Conservation (phyloP, 192 early-diverging fungal species). For the Ambispora gerdemannii region DNA sequence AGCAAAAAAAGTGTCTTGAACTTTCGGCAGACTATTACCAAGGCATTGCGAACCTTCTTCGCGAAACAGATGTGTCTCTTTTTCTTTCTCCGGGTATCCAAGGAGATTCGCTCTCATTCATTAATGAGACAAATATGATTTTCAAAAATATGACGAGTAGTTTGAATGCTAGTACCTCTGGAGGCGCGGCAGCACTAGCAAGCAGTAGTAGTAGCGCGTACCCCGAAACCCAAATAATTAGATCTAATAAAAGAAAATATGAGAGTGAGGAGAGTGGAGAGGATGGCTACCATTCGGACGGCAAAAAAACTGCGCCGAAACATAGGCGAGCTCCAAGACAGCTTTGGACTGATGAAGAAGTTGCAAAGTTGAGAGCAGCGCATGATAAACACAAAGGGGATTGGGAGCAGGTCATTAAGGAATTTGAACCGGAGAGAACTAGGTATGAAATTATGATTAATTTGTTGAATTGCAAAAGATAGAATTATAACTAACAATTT, state of each 20-base stretch:
- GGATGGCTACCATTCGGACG: background rate
- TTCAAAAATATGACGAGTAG: constrained; percentile 8
- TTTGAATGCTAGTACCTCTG: background rate
- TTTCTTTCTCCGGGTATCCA: constrained; percentile 6
- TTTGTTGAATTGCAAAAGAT: too few species aligned
- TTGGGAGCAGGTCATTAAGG: constrained; percentile 28
- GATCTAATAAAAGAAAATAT: background rate
- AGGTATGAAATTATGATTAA: constrained; percentile 1
- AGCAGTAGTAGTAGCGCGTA: background rate
- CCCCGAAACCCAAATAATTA: background rate
- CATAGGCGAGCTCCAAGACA: constrained; percentile 28
- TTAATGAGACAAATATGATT: constrained; percentile 26
- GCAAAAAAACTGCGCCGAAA: constrained; percentile 1
- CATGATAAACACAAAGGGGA: constrained; percentile 25
- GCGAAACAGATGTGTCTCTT: constrained; percentile 25
- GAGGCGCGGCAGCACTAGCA: too few species aligned
- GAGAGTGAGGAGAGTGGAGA: background rate
- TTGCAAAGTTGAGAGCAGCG: constrained; percentile 19
- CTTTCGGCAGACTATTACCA: constrained; percentile 24
- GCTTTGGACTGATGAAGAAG: constrained; percentile 29
- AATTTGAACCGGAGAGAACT: constrained; percentile 28
- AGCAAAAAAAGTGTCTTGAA: constrained; percentile 30
- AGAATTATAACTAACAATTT: too few species aligned
- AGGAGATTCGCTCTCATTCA: constrained; percentile 17
- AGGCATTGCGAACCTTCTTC: constrained; percentile 24